Conservation (phyloP, 352 stramenopile genomes). For the Phytopythium vexans region DNA sequence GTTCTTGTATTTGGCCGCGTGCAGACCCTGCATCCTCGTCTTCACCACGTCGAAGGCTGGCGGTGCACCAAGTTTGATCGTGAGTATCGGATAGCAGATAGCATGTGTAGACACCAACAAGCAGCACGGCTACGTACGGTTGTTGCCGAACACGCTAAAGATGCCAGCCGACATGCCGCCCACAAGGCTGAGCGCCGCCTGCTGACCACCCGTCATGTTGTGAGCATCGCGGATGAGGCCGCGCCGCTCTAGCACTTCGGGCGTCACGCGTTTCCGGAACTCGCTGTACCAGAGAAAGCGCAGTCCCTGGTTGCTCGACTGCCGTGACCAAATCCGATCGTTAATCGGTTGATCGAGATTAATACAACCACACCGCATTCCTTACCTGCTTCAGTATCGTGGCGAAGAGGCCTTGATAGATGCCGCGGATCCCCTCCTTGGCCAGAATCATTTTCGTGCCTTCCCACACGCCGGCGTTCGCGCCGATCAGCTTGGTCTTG, state of each 20-base stretch:
- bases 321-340: background rate
- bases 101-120: conserved; percentile 8
- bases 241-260: conserved; percentile 47
- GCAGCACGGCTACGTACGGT: conserved; percentile 69
- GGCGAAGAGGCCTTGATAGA: conserved; percentile 93
- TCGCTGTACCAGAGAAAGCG: conserved; percentile 98
- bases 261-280: conserved; percentile 83
- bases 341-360: background rate
- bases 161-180: conserved; percentile 95
- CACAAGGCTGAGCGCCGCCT: conserved; percentile 88
- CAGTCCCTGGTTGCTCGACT: conserved; percentile 94
- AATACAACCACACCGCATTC: conserved; percentile 4
- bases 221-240: conserved; percentile 66
- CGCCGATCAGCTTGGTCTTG: conserved; percentile 97
- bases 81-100: background rate
- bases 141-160: conserved; percentile 97
- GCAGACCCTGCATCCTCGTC: conserved; percentile 78
- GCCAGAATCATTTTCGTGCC: conserved; percentile 91
- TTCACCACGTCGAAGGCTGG: conserved; percentile 84
- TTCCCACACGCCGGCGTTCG: conserved; percentile 90
- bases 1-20: conserved; percentile 66
- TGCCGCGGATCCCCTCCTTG: conserved; percentile 87
- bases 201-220: conserved; percentile 62
- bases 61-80: background rate
- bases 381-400: conserved; percentile 94